phyloP scores from a whole-genome alignment of 768 basidiomycete species.

The Amanita rimosa region DNA sequence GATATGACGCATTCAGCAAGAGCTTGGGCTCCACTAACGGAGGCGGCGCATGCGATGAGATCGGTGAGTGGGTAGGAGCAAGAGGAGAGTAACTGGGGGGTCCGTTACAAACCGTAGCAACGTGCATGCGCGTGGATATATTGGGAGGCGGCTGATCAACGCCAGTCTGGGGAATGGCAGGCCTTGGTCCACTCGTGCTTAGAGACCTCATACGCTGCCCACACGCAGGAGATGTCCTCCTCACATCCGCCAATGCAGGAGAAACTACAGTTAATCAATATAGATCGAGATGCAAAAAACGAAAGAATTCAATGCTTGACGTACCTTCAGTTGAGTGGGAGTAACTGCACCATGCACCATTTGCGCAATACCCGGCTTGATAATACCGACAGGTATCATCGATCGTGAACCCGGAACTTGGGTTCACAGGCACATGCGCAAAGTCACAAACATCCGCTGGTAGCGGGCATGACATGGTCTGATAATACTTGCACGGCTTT shows the following conservation, averaged over 20 bases:
- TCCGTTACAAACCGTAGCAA: neutral
- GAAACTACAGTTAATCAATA: neutral
- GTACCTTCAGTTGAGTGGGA: slow-evolving; percentile 4
- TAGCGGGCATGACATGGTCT: slow-evolving; percentile 19
- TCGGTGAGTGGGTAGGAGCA: neutral
- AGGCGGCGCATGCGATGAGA: neutral
- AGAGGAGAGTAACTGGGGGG: neutral
- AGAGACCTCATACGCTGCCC: neutral
- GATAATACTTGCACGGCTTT: slow-evolving; percentile 27
- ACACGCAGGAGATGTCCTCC: neutral
- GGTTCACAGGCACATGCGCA: slow-evolving; percentile 17
- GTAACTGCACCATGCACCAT: slow-evolving; percentile 20
- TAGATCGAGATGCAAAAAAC: neutral
- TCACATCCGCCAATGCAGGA: neutral
- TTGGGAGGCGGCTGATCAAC: neutral
- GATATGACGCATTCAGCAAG: neutral
- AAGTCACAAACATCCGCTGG: slow-evolving; percentile 25
- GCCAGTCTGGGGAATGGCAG: neutral
- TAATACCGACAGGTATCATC: slow-evolving; percentile 18
- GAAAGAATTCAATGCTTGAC: neutral
- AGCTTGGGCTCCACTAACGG: neutral
- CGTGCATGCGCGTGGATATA: neutral
- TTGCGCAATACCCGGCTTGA: slow-evolving; percentile 17
- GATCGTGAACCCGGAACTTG: slow-evolving; percentile 12
- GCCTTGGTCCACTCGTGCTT: neutral